Evolutionary conservation across 2,329 filamentous ascomycete species (phyloP), one percentile per base, ranked within the genome.

Genomic region (Chrysoporthe puriensis): DNA sequence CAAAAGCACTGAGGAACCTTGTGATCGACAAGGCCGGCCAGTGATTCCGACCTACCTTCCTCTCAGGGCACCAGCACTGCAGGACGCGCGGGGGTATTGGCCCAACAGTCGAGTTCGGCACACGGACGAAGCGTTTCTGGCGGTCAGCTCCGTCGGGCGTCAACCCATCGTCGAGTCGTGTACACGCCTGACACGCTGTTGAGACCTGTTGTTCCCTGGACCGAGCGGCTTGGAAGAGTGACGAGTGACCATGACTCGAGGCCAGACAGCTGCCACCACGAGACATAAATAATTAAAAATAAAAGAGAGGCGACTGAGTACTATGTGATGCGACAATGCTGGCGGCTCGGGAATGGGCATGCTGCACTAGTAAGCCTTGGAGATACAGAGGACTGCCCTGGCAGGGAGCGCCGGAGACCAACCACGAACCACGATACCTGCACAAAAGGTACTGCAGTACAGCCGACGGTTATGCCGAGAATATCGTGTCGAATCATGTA

Each of bases 381-480:
- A 14, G 26, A 26, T 54, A 54, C 50, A 34, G 14, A 16, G 50
- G 26, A 54, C 50, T 13, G 13, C 50, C 21, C 4, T 32, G 26
- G 34, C 18, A 6, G 16, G n/a, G 3, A 7, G 21, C 21, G 40
- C 13, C 32, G 34, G 9, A 1, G 6, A 62, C 16, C 16, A 6
- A 26, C 3, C 18, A 11, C 1, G 8, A 6, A 26, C 13, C 18
- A 3, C 5, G 32, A 63, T 70, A 69, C 66, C 34, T 66, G 62
- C 36, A 48, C 58, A 54, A 14, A 32, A 66, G 66, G 66, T 70
- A 32, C 13, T 34, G 32, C 26, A 54, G 50, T 54, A 70, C 61
- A 66, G 69, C 69, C 69, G 69, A 70, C 63, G 56, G 63, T 70
- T 69, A 54, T 69, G 69, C 69, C 69, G 69, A 70, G 61, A 57